phyloP scores from a whole-genome alignment of 2,329 filamentous ascomycete genomes.

The Aspergillus ochraceus region DNA sequence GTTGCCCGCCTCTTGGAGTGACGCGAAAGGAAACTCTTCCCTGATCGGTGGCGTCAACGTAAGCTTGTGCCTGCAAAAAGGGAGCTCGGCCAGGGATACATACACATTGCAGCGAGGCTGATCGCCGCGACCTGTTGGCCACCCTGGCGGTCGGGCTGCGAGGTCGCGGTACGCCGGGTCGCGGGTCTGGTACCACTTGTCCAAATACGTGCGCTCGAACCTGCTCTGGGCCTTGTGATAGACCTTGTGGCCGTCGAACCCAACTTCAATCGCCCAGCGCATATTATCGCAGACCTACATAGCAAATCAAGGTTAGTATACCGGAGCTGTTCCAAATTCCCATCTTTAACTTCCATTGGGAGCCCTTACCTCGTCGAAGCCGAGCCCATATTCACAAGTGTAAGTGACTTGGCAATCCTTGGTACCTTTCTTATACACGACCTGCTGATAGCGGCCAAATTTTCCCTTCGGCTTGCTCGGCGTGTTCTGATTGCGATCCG shows the following conservation, averaged over 20 bases:
- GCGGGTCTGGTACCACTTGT: neutral
- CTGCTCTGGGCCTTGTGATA: neutral
- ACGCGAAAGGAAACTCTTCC: slow-evolving; percentile 4
- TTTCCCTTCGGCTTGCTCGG: neutral
- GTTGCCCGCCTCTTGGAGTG: neutral
- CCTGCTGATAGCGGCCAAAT: neutral
- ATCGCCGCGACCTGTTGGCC: neutral
- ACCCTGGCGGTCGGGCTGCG: neutral
- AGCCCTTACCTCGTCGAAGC: slow-evolving; percentile 3
- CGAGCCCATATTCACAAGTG: slow-evolving; percentile 3
- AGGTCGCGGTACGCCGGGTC: neutral
- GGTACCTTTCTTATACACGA: neutral
- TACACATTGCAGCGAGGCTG: slow-evolving; percentile 2
- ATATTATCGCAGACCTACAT: slow-evolving; percentile 2
- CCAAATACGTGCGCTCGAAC: neutral
- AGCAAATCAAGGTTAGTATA: neutral
- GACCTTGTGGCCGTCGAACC: neutral
- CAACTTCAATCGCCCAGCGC: slow-evolving; percentile 1
- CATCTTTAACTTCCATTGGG: neutral
- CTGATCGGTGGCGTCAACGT: neutral
- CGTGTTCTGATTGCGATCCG: neutral
- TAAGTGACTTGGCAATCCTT: neutral
- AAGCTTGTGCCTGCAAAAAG: neutral
- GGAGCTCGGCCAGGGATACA: neutral
- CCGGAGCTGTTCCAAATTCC: neutral